Evolutionary conservation across 495 filamentous ascomycete genomes (phyloP), one percentile per base, ranked within the genome.

Genomic region (Penicillium daleae): DNA sequence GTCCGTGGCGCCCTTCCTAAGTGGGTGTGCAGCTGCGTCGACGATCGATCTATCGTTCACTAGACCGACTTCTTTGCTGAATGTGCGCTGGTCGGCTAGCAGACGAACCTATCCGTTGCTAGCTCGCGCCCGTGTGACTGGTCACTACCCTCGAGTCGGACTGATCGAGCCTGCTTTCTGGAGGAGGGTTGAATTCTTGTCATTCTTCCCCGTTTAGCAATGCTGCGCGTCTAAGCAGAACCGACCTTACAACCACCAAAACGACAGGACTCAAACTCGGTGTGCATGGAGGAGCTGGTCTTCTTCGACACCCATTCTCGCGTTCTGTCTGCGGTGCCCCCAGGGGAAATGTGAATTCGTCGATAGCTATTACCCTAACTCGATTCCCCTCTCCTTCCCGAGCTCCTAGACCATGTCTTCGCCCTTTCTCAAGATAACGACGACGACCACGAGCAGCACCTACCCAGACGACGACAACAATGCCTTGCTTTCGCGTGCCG

Each of bases 241-340:
- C 51, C n/a, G n/a, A 4, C 32, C 29, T 22, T n/a, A 29, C 21
- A 13, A 42, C 31, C 54, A 62, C 40, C 40, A 32, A 50, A 63
- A 62, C 21, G 61, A 53, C 46, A 44, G 55, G 42, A 56, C 37
- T 42, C 26, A 27, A 68, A 56, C 42, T 59, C 40, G 62, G 61
- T 55, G 71, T 78, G 67, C 67, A 74, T 78, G 73, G 73, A 78
- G 70, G 67, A 79, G 78, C 75, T 80, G 78, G 76, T 71, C 75
- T 77, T 65, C 68, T 66, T 73, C 74, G 55, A 70, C 66, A 71
- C 62, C n/a, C 66, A 57, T 63, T 57, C 56, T 66, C 63, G 67
- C 56, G 61, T 39, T n/a, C 59, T 66, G 63, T 42, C 60, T 67
- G 62, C 66, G 61, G 59, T 66, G 60, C 56, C 57, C 55, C 67